phyloP scores from a whole-genome alignment of 2,329 filamentous ascomycete species.

The Cytospora chrysosperma region DNA sequence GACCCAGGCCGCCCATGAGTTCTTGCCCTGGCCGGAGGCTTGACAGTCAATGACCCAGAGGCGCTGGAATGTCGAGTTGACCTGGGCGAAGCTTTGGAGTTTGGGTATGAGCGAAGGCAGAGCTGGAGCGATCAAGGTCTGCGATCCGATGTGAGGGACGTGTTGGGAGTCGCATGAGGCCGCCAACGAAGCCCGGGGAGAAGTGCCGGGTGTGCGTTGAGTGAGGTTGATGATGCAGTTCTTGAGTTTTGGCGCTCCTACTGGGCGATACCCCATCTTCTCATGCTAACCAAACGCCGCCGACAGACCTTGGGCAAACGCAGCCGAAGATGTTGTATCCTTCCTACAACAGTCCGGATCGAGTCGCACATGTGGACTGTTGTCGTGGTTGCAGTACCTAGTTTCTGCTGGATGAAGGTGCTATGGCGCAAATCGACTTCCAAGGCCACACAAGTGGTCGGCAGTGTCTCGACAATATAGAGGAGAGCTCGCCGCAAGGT shows the following conservation, averaged over 20 bases:
- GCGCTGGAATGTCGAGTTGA: neutral
- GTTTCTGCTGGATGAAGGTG: neutral
- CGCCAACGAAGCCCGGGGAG: neutral
- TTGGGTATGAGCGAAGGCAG: neutral
- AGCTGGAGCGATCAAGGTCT: neutral
- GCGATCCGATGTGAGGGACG: neutral
- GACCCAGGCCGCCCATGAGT: conserved; percentile 3
- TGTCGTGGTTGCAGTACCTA: neutral
- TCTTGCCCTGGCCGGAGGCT: neutral
- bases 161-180: neutral
- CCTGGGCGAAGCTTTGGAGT: neutral
- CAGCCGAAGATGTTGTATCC: neutral
- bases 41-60: conserved; percentile 5
- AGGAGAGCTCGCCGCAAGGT: neutral
- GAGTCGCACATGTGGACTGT: neutral
- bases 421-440: neutral
- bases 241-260: neutral
- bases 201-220: neutral
- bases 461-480: neutral
- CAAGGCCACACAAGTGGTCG: neutral
- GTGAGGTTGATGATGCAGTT: conserved; percentile 1
- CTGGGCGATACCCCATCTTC: neutral
- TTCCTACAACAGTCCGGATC: neutral
- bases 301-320: neutral
- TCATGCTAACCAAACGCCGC: neutral